These are phyloP conservation scores for Coffea eugenioides DNA, from an alignment of 257 asterid species.

Conservation along the genomic window DNA sequence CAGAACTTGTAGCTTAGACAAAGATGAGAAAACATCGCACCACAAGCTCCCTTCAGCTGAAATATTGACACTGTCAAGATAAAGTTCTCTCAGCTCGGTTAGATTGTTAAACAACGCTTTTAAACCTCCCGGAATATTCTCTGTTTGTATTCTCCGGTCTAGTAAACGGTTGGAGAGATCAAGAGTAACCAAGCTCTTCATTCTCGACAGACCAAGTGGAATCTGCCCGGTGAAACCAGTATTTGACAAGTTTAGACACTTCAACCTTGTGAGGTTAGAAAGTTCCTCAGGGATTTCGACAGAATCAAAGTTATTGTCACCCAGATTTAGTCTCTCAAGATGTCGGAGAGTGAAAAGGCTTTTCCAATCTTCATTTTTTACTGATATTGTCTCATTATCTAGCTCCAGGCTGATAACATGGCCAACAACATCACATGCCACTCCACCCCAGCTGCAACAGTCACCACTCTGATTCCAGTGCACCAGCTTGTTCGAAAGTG, in stretches of 20 bases:
- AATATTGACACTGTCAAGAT: conserved; percentile 25
- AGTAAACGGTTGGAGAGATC: conserved; percentile 15
- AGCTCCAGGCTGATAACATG: conserved; percentile 8
- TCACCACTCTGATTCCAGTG: neutral
- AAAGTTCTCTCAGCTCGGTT: neutral
- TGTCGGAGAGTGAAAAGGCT: neutral
- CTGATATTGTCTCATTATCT: neutral
- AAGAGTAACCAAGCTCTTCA: conserved; percentile 10
- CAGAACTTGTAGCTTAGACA: conserved; percentile 15
- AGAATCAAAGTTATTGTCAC: neutral
- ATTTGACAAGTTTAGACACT: neutral
- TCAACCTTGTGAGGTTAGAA: neutral
- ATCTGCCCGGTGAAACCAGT: neutral
- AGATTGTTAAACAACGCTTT: conserved; percentile 13
- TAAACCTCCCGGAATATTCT: conserved; percentile 3
- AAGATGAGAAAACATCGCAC: conserved; percentile 23
- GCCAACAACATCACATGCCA: neutral
- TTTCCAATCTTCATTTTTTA: neutral
- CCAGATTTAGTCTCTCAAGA: neutral
- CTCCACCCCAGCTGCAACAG: conserved; percentile 5
- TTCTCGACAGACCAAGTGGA: neutral
- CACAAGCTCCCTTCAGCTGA: conserved; percentile 20
- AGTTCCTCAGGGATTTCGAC: neutral
- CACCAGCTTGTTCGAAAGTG: neutral
- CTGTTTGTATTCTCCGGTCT: neutral